A percentile compares a stretch with the other conserved stretches of the same genome.
These are phyloP conservation scores for Dryas octopetala DNA, from an alignment of 306 rosid species.

Conservation along the genomic window DNA sequence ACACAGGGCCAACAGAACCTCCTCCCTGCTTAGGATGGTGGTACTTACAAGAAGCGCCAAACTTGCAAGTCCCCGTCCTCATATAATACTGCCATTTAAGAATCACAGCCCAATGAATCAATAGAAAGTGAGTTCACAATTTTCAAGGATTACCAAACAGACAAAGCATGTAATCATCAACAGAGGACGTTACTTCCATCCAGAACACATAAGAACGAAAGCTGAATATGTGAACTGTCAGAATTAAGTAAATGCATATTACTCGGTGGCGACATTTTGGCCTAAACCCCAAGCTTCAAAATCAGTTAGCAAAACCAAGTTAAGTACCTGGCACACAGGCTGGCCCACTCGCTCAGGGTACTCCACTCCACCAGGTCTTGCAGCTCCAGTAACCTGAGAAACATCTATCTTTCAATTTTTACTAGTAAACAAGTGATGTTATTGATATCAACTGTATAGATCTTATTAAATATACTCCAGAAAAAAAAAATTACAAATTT, in stretches of 20 bases:
- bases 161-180: slow-evolving; percentile 20
- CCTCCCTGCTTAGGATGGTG: slow-evolving; percentile 85
- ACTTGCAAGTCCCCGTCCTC: slow-evolving; percentile 83
- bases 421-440: slow-evolving; percentile 10
- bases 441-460: slow-evolving; percentile 28
- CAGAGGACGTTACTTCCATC: slow-evolving; percentile 25
- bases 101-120: slow-evolving; percentile 24
- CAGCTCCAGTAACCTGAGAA: slow-evolving; percentile 78
- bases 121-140: slow-evolving; percentile 19
- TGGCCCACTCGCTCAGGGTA: slow-evolving; percentile 91
- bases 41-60: slow-evolving; percentile 85
- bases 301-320: slow-evolving; percentile 29
- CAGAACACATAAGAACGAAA: slow-evolving; percentile 19
- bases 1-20: slow-evolving; percentile 43
- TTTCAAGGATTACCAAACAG: slow-evolving; percentile 24
- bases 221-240: slow-evolving; percentile 10
- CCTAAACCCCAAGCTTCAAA: slow-evolving; percentile 20
- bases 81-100: slow-evolving; percentile 65
- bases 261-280: slow-evolving; percentile 14
- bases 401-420: slow-evolving; percentile 32
- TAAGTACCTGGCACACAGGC: slow-evolving; percentile 90
- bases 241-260: slow-evolving; percentile 13
- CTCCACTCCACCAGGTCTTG: slow-evolving; percentile 66
- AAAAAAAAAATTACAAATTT: slow-evolving; percentile 1
- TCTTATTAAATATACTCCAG: slow-evolving; percentile 23